phyloP scores from a whole-genome alignment of 768 basidiomycete genomes.

The Podaxis mareebaensis region DNA sequence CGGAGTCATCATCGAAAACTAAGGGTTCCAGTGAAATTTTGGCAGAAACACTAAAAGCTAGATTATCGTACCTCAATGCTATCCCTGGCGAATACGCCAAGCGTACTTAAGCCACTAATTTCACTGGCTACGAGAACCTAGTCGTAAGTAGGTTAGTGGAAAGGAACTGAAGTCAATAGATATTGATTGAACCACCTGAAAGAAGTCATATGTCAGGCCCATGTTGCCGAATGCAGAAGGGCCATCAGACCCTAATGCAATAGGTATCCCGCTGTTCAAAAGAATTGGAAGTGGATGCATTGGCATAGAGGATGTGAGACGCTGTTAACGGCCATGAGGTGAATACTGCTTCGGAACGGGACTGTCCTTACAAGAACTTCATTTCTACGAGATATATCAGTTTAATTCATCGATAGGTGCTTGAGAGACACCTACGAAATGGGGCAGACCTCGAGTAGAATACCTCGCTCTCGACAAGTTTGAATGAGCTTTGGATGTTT shows the following conservation, averaged over 20 bases:
- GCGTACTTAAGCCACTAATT: conserved; percentile 63
- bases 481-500: conserved; percentile 77
- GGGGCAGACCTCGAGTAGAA: conserved; percentile 78
- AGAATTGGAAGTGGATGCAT: conserved; percentile 73
- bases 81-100: conserved; percentile 64
- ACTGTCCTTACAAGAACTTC: conserved; percentile 60
- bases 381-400: conserved; percentile 43
- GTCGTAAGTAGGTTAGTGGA: not conserved
- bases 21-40: not conserved
- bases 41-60: not conserved
- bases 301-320: conserved; percentile 76
- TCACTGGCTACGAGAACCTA: conserved; percentile 66
- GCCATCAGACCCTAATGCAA: conserved; percentile 73
- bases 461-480: conserved; percentile 59
- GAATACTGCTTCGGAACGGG: not conserved
- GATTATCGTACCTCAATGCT: conserved; percentile 52
- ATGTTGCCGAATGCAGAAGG: conserved; percentile 76
- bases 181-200: conserved; percentile 38
- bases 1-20: conserved; percentile 53
- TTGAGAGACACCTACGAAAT: not conserved
- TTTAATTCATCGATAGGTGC: not conserved
- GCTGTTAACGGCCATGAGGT: conserved; percentile 35
- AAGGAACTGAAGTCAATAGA: not conserved
- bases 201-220: conserved; percentile 79
- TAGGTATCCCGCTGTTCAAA: conserved; percentile 70